A percentile compares a stretch with the other conserved stretches of the same genome.
These are phyloP conservation scores for Suhomyces bribrorum DNA, from an alignment of 1,139 yeast genomes.

Conservation along the genomic window DNA sequence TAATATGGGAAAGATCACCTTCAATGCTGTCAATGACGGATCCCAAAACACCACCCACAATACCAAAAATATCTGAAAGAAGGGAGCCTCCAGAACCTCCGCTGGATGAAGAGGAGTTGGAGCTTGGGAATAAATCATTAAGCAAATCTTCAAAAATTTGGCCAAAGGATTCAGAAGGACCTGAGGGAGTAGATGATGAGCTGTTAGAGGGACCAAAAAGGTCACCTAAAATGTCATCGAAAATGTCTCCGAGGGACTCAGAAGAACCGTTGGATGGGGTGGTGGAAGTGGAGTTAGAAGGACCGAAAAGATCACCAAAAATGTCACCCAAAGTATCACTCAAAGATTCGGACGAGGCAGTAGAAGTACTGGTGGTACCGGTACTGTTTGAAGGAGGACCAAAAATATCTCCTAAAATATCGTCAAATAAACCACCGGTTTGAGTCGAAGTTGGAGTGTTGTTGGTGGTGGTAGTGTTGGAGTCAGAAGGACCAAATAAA, in stretches of 20 bases:
- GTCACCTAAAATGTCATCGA: constrained; percentile 11
- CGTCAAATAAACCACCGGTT: constrained; percentile 17
- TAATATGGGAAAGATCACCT: constrained; percentile 10
- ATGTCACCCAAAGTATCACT: constrained; percentile 4
- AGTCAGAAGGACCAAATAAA: constrained; percentile 16
- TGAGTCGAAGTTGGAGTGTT: constrained; percentile 16
- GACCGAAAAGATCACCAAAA: constrained; percentile 9
- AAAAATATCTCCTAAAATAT: constrained; percentile 17
- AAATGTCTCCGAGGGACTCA: constrained; percentile 5
- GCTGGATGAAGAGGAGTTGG: constrained; percentile 14
- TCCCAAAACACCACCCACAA: constrained; percentile 16
- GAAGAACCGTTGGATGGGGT: constrained; percentile 3
- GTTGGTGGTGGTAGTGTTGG: constrained; percentile 16
- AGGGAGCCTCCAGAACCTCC: constrained; percentile 17
- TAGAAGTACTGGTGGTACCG: constrained; percentile 16
- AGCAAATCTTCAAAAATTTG: constrained; percentile 15
- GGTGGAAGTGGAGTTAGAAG: constrained; percentile 5
- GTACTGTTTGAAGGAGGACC: constrained; percentile 11
- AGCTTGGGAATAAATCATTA: constrained; percentile 15
- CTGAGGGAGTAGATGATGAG: constrained; percentile 17
- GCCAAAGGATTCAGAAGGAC: constrained; percentile 12
- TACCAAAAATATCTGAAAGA: constrained; percentile 24
- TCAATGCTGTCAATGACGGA: constrained; percentile 13
- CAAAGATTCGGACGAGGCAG: neutral
- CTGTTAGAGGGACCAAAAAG: constrained; percentile 14